Evolutionary conservation across 83 land plant species (phyloP).

Genomic region (Diphasiastrum complanatum): DNA sequence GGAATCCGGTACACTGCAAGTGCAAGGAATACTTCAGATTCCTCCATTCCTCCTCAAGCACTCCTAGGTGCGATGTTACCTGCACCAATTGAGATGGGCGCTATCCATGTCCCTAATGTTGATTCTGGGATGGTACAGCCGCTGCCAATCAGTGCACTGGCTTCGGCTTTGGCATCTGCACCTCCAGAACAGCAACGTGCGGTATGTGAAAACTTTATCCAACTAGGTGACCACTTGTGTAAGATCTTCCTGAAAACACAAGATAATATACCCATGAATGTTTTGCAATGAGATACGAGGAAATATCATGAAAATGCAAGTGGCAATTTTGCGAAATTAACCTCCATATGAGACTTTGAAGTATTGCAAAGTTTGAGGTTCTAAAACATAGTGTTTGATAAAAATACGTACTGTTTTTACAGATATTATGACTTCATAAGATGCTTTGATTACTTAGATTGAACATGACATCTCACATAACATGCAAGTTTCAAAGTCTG

Average conservation of each 20-base stretch:
- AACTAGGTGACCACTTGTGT: background rate
- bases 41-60: conserved; percentile 39
- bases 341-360: too few species aligned
- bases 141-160: conserved; percentile 50
- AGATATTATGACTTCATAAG: too few species aligned
- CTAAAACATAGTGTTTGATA: too few species aligned
- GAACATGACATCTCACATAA: too few species aligned
- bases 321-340: too few species aligned
- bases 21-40: conserved; percentile 51
- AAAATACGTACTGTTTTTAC: too few species aligned
- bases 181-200: conserved; percentile 50
- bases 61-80: conserved; percentile 69
- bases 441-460: too few species aligned
- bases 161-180: conserved; percentile 68
- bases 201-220: conserved; percentile 29
- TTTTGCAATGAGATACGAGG: background rate
- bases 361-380: too few species aligned
- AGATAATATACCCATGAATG: background rate
- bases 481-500: too few species aligned
- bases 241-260: background rate
- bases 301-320: too few species aligned
- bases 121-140: conserved; percentile 55
- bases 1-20: conserved; percentile 43
- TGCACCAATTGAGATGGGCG: conserved; percentile 60
- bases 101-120: conserved; percentile 35